Percentiles rank a stretch among this genome's conserved stretches.
phyloP scores from a whole-genome alignment of 371 early-diverging fungal genomes.

The Syncephalis fuscata region DNA sequence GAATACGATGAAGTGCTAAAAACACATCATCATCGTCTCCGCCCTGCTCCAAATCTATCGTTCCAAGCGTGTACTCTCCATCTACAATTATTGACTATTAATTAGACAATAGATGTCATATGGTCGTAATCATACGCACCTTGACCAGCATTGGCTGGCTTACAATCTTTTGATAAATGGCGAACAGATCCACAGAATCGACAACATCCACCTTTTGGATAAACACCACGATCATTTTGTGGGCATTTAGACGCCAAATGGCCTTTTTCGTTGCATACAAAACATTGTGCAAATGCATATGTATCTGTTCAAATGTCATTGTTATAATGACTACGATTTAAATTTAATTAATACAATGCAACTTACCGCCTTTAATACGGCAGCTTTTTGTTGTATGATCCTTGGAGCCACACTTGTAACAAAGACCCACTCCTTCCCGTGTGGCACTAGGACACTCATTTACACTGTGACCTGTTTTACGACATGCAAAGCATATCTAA shows the following conservation, averaged over 20 bases:
- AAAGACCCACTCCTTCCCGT: conserved; percentile 35
- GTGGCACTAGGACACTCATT: conserved; percentile 52
- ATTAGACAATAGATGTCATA: too few relatives aligned
- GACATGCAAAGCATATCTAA: conserved; percentile 69
- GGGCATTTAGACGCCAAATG: conserved; percentile 71
- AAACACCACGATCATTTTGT: conserved; percentile 73
- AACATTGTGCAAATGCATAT: conserved; percentile 63
- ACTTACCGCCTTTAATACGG: conserved; percentile 17
- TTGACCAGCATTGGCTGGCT: not conserved
- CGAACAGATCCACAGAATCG: conserved; percentile 67
- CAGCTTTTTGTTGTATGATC: conserved; percentile 71
- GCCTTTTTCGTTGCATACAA: conserved; percentile 68
- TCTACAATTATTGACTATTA: not conserved
- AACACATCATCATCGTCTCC: conserved; percentile 9
- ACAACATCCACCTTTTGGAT: conserved; percentile 86
- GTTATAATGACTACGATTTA: not conserved
- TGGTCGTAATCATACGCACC: too few relatives aligned
- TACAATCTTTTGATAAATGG: conserved; percentile 78
- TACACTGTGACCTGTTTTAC: conserved; percentile 68
- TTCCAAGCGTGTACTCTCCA: not conserved
- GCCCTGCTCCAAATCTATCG: conserved; percentile 3
- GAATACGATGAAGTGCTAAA: conserved; percentile 4
- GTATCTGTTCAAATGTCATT: conserved; percentile 7
- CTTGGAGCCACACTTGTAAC: conserved; percentile 72
- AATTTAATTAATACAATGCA: not conserved